These are phyloP conservation scores for Cercospora zeina DNA, from an alignment of 2,329 filamentous ascomycete genomes.

Conservation along the genomic window DNA sequence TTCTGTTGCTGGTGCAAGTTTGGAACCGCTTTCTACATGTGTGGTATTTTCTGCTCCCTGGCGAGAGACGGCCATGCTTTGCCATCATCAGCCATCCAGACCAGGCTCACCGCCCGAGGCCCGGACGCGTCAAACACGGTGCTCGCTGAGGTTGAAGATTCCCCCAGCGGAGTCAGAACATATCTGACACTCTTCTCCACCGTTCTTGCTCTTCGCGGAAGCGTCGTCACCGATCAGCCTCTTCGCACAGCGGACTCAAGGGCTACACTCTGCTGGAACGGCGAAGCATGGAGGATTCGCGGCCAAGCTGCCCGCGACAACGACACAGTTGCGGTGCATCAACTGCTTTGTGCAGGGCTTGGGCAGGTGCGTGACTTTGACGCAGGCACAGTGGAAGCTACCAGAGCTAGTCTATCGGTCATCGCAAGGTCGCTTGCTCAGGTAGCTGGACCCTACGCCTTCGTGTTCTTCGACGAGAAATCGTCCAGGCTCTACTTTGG, in stretches of 20 bases:
- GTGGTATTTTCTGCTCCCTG: constrained; percentile 41
- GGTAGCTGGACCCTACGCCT: constrained; percentile 75
- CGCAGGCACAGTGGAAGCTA: neutral
- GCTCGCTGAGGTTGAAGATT: neutral
- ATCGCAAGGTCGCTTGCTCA: constrained; percentile 25
- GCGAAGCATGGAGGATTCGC: constrained; percentile 82
- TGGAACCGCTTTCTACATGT: constrained; percentile 32
- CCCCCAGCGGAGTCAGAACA: neutral
- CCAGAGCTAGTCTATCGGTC: neutral
- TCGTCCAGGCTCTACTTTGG: constrained; percentile 72
- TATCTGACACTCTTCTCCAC: constrained; percentile 71
- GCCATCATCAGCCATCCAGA: constrained; percentile 27
- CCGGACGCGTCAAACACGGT: constrained; percentile 34
- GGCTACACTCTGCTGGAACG: constrained; percentile 91
- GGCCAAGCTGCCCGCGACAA: constrained; percentile 65
- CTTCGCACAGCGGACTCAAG: constrained; percentile 58
- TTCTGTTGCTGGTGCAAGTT: neutral
- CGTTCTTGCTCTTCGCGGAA: constrained; percentile 85
- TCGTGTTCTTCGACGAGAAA: constrained; percentile 73
- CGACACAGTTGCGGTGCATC: constrained; percentile 72
- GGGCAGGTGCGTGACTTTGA: neutral
- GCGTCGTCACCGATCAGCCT: constrained; percentile 70
- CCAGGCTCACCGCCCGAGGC: constrained; percentile 36
- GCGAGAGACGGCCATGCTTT: constrained; percentile 29
- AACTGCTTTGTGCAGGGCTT: constrained; percentile 48